Evolutionary conservation across 768 basidiomycete species (phyloP).

Genomic region (Termitomyces sp.): DNA sequence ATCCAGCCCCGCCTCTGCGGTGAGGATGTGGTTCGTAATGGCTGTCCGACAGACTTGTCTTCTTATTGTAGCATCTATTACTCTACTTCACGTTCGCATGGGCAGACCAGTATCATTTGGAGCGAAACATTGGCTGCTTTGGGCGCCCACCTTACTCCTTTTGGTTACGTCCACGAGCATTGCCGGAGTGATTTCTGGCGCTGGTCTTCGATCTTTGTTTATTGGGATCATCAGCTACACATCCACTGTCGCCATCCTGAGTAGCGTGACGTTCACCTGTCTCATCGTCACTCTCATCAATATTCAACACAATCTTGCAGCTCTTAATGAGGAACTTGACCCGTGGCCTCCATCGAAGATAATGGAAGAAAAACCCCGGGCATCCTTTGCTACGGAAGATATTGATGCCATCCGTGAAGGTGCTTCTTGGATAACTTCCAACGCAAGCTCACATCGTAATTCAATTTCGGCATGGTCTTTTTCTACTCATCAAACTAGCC

Average conservation of each 20-base stretch:
- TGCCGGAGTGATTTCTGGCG: conserved; percentile 51
- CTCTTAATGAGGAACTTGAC: conserved; percentile 44
- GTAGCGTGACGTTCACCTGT: conserved; percentile 48
- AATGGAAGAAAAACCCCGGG: conserved; percentile 48
- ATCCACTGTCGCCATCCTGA: conserved; percentile 42
- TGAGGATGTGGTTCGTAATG: conserved; percentile 63
- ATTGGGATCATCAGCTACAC: conserved; percentile 57
- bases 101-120: conserved; percentile 68
- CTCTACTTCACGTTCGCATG: conserved; percentile 65
- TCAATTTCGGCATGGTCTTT: conserved; percentile 71
- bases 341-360: conserved; percentile 56
- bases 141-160: conserved; percentile 57
- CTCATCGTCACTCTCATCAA: conserved; percentile 57
- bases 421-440: conserved; percentile 77
- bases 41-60: conserved; percentile 67
- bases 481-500: conserved; percentile 53
- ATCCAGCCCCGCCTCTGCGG: conserved; percentile 44
- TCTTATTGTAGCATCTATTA: conserved; percentile 51
- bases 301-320: conserved; percentile 59
- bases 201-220: conserved; percentile 50
- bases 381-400: conserved; percentile 67
- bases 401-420: conserved; percentile 70
- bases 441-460: conserved; percentile 46
- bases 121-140: conserved; percentile 66
- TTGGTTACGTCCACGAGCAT: conserved; percentile 50